Base-by-base conservation (phyloP, 2,329 filamentous ascomycete genomes). In the Endocalyx cinctus region DNA sequence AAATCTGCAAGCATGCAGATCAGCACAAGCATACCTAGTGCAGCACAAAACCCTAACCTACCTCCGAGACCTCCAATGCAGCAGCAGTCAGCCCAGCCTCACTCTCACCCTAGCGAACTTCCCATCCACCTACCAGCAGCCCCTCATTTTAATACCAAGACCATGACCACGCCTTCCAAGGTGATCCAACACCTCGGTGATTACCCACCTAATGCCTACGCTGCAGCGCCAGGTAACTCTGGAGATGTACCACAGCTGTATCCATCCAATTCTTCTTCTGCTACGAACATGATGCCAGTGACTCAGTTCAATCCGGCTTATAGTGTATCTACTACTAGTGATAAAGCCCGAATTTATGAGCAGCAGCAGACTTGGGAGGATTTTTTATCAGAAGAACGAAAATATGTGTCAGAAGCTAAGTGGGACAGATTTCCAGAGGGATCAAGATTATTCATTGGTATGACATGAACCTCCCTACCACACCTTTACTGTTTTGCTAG, bases 341-440 rank as follows among this genome's bases (percentile, higher is more conserved):
- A 42, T n/a, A 13, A n/a, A n/a, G n/a, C n/a, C n/a, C n/a, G n/a
- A n/a, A n/a, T n/a, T n/a, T n/a, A 39, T 17, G 29, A 33, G 13
- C 40, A 38, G 17, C 30, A 42, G 52, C 74, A 74, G 48, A 69
- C 72, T 30, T 90, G 85, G 63, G 83, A 88, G 37, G 69, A 74
- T 10, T 90, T 89, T 53, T 63, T 87, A 36, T 69, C 73, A 25
- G 79, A 87, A 45, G 86, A 90, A 59, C 73, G 82, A 41, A 74
- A 73, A 45, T 87, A 87, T 57, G 84, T 87, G 47, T 77, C 78
- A 0, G 84, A 89, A 51, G 84, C 82, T 18, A 79, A 84, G 49
- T 90, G 85, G 85, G 84, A 89, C 50, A 76, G 79, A 42, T 90
- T 90, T 51, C 85, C 86, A 0, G 70, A 79, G 33, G 82, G 82